These are phyloP conservation scores for Prunus salicina DNA, from an alignment of 306 rosid species.

Conservation along the genomic window DNA sequence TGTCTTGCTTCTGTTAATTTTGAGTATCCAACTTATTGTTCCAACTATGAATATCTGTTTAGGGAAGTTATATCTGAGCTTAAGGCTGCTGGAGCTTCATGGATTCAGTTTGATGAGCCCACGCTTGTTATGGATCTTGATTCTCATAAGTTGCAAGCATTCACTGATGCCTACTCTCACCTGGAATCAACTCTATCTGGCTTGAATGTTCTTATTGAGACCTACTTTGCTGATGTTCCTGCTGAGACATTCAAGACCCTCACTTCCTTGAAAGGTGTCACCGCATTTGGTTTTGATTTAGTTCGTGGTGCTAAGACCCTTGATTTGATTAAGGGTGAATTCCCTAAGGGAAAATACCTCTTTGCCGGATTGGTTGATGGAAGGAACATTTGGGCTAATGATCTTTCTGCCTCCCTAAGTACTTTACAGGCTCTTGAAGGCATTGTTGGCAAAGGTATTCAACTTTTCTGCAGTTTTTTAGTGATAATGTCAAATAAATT, in stretches of 20 bases:
- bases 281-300: conserved; percentile 77
- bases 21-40: conserved; percentile 16
- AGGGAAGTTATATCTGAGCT: conserved; percentile 89
- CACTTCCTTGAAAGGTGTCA: conserved; percentile 65
- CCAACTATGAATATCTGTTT: conserved; percentile 15
- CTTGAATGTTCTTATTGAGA: conserved; percentile 67
- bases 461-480: conserved; percentile 10
- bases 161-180: conserved; percentile 63
- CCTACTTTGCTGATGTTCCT: conserved; percentile 88
- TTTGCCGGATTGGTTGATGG: conserved; percentile 96
- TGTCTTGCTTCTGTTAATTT: background rate
- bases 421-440: conserved; percentile 56
- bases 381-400: conserved; percentile 96
- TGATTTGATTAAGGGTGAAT: conserved; percentile 65
- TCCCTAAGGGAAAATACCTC: conserved; percentile 72
- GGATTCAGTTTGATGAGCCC: conserved; percentile 91
- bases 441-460: conserved; percentile 78
- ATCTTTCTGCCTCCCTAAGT: conserved; percentile 61
- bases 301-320: conserved; percentile 77
- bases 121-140: conserved; percentile 84
- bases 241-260: conserved; percentile 80
- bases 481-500: background rate
- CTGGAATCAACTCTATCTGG: conserved; percentile 69
- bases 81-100: conserved; percentile 89
- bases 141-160: conserved; percentile 67